phyloP scores from a whole-genome alignment of 352 stramenopile genomes.

The Thraustochytrium striatum region DNA sequence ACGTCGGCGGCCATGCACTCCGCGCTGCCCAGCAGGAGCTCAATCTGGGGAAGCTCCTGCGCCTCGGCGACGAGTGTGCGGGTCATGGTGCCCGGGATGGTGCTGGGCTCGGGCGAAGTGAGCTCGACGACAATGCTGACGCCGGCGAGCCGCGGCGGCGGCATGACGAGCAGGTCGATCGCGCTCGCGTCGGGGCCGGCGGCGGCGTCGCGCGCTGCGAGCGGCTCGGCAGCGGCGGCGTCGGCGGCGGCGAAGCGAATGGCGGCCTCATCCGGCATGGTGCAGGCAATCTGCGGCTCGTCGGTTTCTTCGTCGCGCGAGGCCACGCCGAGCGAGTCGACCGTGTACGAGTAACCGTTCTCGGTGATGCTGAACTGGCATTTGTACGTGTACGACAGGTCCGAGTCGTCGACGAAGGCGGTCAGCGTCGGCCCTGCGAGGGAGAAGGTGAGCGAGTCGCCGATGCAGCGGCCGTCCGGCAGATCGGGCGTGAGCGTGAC shows the following conservation, averaged over 20 bases:
- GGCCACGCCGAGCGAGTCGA: not conserved
- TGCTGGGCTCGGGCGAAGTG: not conserved
- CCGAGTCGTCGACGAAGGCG: not conserved
- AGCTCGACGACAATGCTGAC: not conserved
- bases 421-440: not conserved
- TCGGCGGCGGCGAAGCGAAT: not conserved
- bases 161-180: not conserved
- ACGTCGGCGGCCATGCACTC: not conserved
- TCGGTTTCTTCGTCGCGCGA: not conserved
- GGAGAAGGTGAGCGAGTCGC: not conserved
- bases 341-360: not conserved
- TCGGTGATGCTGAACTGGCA: not conserved
- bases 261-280: not conserved
- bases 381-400: not conserved
- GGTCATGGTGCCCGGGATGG: conserved; percentile 2
- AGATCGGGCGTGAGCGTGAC: not conserved
- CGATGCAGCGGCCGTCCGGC: not conserved
- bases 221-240: not conserved
- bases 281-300: not conserved
- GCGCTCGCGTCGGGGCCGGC: not conserved
- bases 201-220: no score
- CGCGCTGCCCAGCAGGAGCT: not conserved
- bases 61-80: not conserved
- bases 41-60: not conserved
- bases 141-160: not conserved